phyloP scores from a whole-genome alignment of 148 eudicot genomes.

The Vaccinium myrtillus region DNA sequence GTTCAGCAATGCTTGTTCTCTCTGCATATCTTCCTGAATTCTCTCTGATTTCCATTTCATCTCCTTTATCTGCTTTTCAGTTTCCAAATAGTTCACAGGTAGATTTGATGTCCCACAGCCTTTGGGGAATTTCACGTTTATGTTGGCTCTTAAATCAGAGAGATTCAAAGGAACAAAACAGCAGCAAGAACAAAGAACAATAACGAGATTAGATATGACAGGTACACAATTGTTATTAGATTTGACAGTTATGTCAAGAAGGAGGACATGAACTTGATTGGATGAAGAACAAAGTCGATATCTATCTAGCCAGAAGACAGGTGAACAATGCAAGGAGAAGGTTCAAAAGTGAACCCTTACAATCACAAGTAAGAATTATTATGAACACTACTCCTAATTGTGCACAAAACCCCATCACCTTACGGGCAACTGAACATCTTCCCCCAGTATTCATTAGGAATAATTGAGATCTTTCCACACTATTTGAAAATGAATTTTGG shows the following conservation, averaged over 20 bases:
- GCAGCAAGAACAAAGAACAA: background rate
- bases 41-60: constrained; percentile 63
- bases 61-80: constrained; percentile 62
- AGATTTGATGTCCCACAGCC: constrained; percentile 30
- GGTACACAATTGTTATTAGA: background rate
- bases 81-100: constrained; percentile 40
- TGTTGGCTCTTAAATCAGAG: constrained; percentile 49
- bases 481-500: background rate
- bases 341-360: background rate
- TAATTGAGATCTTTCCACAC: background rate
- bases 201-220: background rate
- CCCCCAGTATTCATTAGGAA: background rate
- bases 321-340: background rate
- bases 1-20: constrained; percentile 62
- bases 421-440: background rate
- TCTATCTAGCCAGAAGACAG: background rate
- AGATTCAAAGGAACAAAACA: background rate
- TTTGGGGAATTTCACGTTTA: constrained; percentile 61
- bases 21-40: constrained; percentile 60
- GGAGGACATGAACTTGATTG: background rate
- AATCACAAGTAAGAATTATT: background rate
- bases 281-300: background rate
- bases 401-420: background rate
- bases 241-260: background rate
- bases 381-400: background rate